phyloP scores from a whole-genome alignment of 2,329 filamentous ascomycete species.

The Trichoderma sp. region DNA sequence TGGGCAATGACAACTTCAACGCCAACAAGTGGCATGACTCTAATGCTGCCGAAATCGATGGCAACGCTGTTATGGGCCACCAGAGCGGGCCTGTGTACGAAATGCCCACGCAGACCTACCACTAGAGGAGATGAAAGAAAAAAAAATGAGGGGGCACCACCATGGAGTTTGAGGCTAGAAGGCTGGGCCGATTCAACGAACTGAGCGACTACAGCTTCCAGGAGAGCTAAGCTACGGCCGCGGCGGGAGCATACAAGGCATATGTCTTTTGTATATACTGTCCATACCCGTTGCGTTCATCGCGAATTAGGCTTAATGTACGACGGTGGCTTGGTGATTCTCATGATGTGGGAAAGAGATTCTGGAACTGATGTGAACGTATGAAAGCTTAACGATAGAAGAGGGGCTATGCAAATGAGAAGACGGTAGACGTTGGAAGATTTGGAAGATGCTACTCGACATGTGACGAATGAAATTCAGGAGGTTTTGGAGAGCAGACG shows the following conservation, averaged over 20 bases:
- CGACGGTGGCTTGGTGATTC: constrained; percentile 6
- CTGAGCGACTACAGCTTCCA: not conserved
- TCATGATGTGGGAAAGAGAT: not conserved
- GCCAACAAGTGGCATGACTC: constrained; percentile 40
- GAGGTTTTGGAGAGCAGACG: not conserved
- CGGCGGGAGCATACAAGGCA: constrained; percentile 21
- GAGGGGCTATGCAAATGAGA: not conserved
- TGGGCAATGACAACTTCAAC: constrained; percentile 37
- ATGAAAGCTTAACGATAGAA: constrained; percentile 10
- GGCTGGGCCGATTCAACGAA: not conserved
- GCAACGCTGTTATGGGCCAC: constrained; percentile 38
- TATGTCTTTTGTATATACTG: constrained; percentile 27
- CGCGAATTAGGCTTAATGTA: constrained; percentile 9
- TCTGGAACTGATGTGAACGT: constrained; percentile 1
- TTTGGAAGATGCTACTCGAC: constrained; percentile 6
- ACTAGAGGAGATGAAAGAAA: constrained; percentile 30
- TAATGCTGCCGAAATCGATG: constrained; percentile 44
- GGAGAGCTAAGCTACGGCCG: not conserved
- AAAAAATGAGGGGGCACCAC: not conserved
- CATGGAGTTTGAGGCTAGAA: not conserved
- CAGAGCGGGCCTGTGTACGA: constrained; percentile 45
- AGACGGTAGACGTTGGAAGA: constrained; percentile 1
- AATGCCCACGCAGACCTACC: constrained; percentile 45
- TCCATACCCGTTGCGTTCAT: constrained; percentile 19
- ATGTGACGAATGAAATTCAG: constrained; percentile 10